phyloP scores from a whole-genome alignment of 768 basidiomycete species.

The Cystobasidium ongulense region DNA sequence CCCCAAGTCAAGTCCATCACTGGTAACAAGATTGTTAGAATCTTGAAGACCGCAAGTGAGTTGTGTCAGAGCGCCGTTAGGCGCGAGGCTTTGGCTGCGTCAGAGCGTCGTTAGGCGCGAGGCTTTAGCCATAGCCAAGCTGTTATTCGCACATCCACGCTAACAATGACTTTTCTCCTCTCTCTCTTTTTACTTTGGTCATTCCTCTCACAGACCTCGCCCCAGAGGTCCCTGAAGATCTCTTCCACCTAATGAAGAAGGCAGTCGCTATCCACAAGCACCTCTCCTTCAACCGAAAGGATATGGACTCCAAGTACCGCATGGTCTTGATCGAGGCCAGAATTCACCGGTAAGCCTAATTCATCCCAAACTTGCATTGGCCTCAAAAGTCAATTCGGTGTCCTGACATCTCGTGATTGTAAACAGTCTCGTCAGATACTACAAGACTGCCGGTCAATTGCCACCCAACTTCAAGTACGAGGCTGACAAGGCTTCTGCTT shows the following conservation, averaged over 20 bases:
- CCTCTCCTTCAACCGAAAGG: slow-evolving; percentile 93
- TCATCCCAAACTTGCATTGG: background rate
- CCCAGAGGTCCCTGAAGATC: slow-evolving; percentile 96
- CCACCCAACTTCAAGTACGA: slow-evolving; percentile 98
- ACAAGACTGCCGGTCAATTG: slow-evolving; percentile 73
- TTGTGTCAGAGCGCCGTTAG: slow-evolving; percentile 43
- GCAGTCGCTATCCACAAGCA: slow-evolving; percentile 98
- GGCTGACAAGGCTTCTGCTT: slow-evolving; percentile 77
- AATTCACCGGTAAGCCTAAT: slow-evolving; percentile 59
- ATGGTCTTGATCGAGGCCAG: slow-evolving; percentile 98
- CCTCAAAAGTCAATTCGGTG: background rate
- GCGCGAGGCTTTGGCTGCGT: slow-evolving; percentile 43
- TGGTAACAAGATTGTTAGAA: slow-evolving; percentile 98
- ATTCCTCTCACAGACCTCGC: slow-evolving; percentile 62
- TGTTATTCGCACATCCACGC: slow-evolving; percentile 45
- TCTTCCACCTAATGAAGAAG: slow-evolving; percentile 99
- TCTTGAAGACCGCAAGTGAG: slow-evolving; percentile 87
- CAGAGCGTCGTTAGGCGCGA: slow-evolving; percentile 41
- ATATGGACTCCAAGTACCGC: slow-evolving; percentile 92
- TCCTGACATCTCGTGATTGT: background rate
- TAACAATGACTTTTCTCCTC: background rate
- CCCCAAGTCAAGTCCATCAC: slow-evolving; percentile 98
- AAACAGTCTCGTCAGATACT: slow-evolving; percentile 77
- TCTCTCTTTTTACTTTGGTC: too few species aligned
- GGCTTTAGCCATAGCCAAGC: slow-evolving; percentile 43